phyloP scores from a whole-genome alignment of 1,284 basidiomycete species.

The Leccinum proliferum region DNA sequence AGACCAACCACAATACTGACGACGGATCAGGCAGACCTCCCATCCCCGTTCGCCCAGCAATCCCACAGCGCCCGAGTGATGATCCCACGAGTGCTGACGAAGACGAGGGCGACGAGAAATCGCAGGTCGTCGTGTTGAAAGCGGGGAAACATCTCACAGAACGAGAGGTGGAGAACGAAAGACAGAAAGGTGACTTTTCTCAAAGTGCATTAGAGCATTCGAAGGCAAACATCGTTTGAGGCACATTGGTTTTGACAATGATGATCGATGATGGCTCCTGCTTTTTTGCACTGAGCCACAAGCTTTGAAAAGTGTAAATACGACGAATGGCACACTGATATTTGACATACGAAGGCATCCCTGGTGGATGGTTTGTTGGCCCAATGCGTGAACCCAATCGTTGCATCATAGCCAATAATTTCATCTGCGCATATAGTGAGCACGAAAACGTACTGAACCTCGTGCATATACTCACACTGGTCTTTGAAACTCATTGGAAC shows the following conservation, averaged over 20 bases:
- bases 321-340: background rate
- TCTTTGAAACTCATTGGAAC: slow-evolving; percentile 80
- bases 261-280: slow-evolving; percentile 50
- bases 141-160: slow-evolving; percentile 79
- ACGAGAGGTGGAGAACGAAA: slow-evolving; percentile 71
- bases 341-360: slow-evolving; percentile 52
- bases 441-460: background rate
- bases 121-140: slow-evolving; percentile 80
- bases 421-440: slow-evolving; percentile 37
- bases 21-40: slow-evolving; percentile 64
- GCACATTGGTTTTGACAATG: slow-evolving; percentile 74
- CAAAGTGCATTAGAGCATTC: slow-evolving; percentile 86
- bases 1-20: slow-evolving; percentile 36
- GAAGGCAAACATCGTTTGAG: slow-evolving; percentile 82
- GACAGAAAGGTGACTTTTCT: slow-evolving; percentile 64
- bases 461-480: slow-evolving; percentile 39
- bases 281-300: slow-evolving; percentile 38
- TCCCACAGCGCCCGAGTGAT: slow-evolving; percentile 63
- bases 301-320: slow-evolving; percentile 29
- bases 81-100: slow-evolving; percentile 74
- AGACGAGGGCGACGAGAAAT: slow-evolving; percentile 74
- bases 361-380: slow-evolving; percentile 50
- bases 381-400: slow-evolving; percentile 71
- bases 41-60: slow-evolving; percentile 69
- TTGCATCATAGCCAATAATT: slow-evolving; percentile 60